phyloP scores from a whole-genome alignment of 139 green algal species.

The Asterochloris sp. region DNA sequence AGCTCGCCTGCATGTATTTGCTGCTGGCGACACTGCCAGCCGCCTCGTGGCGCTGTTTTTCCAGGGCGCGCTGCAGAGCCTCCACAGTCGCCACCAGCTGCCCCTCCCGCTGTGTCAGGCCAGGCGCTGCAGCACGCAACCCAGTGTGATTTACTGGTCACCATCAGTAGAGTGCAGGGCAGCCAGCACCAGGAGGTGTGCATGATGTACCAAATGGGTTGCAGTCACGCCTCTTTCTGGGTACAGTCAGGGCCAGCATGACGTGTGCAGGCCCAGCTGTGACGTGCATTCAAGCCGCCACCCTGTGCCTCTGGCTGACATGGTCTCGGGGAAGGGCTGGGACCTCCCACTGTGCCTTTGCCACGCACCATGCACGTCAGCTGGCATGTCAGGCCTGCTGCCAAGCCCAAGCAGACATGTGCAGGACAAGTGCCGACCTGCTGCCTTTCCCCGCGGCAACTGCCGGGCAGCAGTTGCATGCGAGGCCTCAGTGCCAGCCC shows the following conservation, averaged over 20 bases:
- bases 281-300: too few species aligned
- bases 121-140: background rate
- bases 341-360: too few species aligned
- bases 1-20: slow-evolving; percentile 72
- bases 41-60: slow-evolving; percentile 47
- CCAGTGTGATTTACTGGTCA: background rate
- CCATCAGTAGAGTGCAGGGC: background rate
- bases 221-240: background rate
- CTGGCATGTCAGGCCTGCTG: too few species aligned
- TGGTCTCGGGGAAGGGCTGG: too few species aligned
- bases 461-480: background rate
- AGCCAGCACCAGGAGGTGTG: background rate
- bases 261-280: too few species aligned
- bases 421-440: background rate
- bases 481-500: background rate
- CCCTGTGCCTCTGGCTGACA: too few species aligned
- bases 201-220: background rate
- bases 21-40: slow-evolving; percentile 53
- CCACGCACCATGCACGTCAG: too few species aligned
- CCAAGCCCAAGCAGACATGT: background rate
- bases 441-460: background rate
- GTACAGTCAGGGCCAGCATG: too few species aligned
- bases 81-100: slow-evolving; percentile 54
- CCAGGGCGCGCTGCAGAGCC: slow-evolving; percentile 66
- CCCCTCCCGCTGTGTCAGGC: background rate